Percentiles rank a stretch among this genome's conserved stretches.
Conservation (phyloP, 2,329 filamentous ascomycete species). For the Coccinonectria pachysandricola region DNA sequence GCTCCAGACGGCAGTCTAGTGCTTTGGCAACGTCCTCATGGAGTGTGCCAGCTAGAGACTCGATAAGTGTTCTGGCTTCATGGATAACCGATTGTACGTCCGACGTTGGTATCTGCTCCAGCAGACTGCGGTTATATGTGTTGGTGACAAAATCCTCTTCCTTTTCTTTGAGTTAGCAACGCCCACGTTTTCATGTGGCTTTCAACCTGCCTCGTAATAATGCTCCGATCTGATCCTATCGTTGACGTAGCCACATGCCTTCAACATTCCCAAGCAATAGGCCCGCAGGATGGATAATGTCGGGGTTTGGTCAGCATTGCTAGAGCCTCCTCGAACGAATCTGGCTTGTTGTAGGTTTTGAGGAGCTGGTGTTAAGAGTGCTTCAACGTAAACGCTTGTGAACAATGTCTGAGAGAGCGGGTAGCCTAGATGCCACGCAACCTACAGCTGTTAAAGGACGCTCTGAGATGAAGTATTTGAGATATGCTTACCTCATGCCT, state of each 20-base stretch:
- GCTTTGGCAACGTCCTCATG: constrained; percentile 38
- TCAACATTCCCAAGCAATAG: constrained; percentile 78
- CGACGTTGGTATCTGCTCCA: constrained; percentile 50
- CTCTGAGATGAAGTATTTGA: too few relatives aligned
- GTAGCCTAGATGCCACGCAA: constrained; percentile 96
- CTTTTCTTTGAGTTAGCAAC: too few relatives aligned
- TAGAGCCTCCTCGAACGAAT: constrained; percentile 37
- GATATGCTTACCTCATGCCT: constrained; percentile 68
- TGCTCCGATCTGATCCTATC: constrained; percentile 70
- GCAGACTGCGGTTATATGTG: constrained; percentile 70
- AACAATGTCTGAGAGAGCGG: constrained; percentile 90
- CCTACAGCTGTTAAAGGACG: constrained; percentile 47
- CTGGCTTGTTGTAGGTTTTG: constrained; percentile 52
- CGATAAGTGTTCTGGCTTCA: constrained; percentile 43
- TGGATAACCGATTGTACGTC: constrained; percentile 46
- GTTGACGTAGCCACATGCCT: constrained; percentile 72
- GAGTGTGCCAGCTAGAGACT: constrained; percentile 28
- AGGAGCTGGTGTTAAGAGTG: constrained; percentile 63
- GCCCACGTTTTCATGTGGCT: too few relatives aligned
- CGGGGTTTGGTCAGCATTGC: constrained; percentile 25
- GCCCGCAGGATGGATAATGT: constrained; percentile 62
- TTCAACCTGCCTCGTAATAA: constrained; percentile 64
- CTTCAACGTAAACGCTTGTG: constrained; percentile 84
- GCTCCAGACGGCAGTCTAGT: constrained; percentile 52
- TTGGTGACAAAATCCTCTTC: constrained; percentile 97